Evolutionary conservation across 2,329 filamentous ascomycete species (phyloP).

Genomic region (Epicoccum sorghinum): DNA sequence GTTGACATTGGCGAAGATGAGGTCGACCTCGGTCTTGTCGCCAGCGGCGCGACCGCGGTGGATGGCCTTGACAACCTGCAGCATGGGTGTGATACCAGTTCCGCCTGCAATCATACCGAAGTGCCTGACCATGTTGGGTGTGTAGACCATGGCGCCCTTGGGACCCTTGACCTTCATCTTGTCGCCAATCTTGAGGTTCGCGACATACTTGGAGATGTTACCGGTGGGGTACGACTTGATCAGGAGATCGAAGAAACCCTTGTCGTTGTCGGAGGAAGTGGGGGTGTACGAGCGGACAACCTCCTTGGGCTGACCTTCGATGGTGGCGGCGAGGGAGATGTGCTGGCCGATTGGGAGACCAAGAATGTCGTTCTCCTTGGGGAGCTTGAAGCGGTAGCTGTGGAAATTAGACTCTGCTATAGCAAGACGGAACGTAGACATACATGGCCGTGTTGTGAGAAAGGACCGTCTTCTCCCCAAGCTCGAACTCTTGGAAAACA

Average conservation of each 20-base stretch:
- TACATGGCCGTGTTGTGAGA: conserved; percentile 98
- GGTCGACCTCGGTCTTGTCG: conserved; percentile 81
- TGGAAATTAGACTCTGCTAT: conserved; percentile 9
- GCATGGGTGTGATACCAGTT: conserved; percentile 97
- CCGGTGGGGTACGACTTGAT: conserved; percentile 98
- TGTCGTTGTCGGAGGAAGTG: conserved; percentile 53
- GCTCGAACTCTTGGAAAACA: conserved; percentile 87
- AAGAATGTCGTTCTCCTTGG: conserved; percentile 77
- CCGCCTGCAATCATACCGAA: conserved; percentile 99
- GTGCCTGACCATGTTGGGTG: conserved; percentile 92
- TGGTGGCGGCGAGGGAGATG: conserved; percentile 82
- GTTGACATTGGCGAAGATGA: conserved; percentile 98
- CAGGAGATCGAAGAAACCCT: conserved; percentile 92
- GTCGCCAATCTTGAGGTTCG: conserved; percentile 75
- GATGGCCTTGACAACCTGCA: conserved; percentile 92
- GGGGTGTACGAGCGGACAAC: conserved; percentile 52
- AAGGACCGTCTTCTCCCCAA: conserved; percentile 92
- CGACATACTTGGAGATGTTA: conserved; percentile 95
- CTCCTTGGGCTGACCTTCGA: conserved; percentile 51
- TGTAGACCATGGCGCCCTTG: conserved; percentile 98
- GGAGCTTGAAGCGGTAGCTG: conserved; percentile 92
- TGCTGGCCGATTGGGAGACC: conserved; percentile 98
- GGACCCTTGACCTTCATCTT: conserved; percentile 90
- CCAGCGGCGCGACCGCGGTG: conserved; percentile 75
- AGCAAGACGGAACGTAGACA: conserved; percentile 35